Conservation (phyloP, 805 yeast genomes). For the Zygoascus biomembranicola region DNA sequence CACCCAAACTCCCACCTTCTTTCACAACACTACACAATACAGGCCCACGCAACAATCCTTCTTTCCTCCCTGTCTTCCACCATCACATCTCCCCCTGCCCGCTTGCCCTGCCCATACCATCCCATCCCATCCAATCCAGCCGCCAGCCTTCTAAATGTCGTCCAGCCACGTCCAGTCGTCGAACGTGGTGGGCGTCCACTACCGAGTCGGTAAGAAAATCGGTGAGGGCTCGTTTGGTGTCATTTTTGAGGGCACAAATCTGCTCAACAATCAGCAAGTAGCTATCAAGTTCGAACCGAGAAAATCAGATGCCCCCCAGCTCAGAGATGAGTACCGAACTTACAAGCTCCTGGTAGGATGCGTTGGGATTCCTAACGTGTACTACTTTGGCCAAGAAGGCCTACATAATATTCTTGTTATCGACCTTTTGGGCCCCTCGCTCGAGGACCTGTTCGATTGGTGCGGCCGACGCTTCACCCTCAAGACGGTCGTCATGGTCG, state of each 20-base stretch:
- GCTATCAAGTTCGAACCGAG: conserved; percentile 95
- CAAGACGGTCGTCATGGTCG: conserved; percentile 87
- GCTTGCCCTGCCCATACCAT: neutral
- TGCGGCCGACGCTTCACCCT: conserved; percentile 84
- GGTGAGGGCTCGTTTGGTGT: conserved; percentile 99
- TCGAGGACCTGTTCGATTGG: conserved; percentile 97
- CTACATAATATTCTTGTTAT: conserved; percentile 91
- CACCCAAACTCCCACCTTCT: neutral
- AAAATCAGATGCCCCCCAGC: conserved; percentile 94
- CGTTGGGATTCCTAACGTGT: conserved; percentile 89
- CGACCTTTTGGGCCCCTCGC: conserved; percentile 89
- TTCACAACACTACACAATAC: neutral
- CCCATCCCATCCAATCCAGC: neutral
- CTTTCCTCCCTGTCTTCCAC: neutral
- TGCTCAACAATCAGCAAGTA: conserved; percentile 85
- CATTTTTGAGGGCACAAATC: conserved; percentile 88
- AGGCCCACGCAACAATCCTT: neutral
- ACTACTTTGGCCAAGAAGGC: conserved; percentile 97
- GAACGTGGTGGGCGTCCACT: conserved; percentile 86
- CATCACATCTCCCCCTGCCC: neutral
- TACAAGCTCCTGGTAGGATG: conserved; percentile 78
- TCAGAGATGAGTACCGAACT: conserved; percentile 94
- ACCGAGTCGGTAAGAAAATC: conserved; percentile 92
- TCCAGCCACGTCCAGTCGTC: conserved; percentile 33
- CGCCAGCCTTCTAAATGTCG: conserved; percentile 7